These are phyloP conservation scores for Cyclotella atomus DNA, from an alignment of 108 stramenopile species.

Conservation along the genomic window DNA sequence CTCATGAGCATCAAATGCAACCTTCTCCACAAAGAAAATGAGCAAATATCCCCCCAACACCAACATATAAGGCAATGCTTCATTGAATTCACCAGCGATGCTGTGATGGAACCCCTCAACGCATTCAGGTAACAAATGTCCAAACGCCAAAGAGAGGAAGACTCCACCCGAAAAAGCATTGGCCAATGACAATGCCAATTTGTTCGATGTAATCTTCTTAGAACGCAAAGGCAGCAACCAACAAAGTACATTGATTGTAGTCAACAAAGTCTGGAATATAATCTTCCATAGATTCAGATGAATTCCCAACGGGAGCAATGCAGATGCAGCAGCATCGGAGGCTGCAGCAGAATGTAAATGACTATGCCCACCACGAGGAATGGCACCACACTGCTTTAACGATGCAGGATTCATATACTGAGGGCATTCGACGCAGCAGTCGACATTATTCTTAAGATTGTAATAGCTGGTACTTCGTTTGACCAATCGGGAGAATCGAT, in stretches of 20 bases:
- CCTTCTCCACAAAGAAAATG: conserved; percentile 97
- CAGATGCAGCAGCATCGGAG: conserved; percentile 5
- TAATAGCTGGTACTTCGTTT: conserved; percentile 23
- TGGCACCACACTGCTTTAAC: conserved; percentile 5
- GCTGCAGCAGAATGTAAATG: background rate
- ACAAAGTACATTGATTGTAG: conserved; percentile 88
- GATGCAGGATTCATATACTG: conserved; percentile 39
- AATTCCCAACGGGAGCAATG: conserved; percentile 61
- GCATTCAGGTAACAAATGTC: conserved; percentile 96
- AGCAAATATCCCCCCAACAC: conserved; percentile 90
- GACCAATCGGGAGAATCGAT: conserved; percentile 32
- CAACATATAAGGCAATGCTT: conserved; percentile 80
- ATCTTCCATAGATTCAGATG: conserved; percentile 89
- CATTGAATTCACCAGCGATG: conserved; percentile 55
- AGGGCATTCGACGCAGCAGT: conserved; percentile 40
- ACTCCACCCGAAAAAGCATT: conserved; percentile 98
- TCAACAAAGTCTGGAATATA: conserved; percentile 86
- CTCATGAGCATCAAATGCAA: conserved; percentile 93
- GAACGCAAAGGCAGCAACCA: conserved; percentile 85
- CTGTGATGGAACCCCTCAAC: conserved; percentile 80
- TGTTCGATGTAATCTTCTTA: conserved; percentile 84
- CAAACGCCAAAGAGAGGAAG: conserved; percentile 94
- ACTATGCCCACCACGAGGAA: conserved; percentile 47
- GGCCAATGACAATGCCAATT: conserved; percentile 83
- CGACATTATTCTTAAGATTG: conserved; percentile 12